These are phyloP conservation scores for Starmerella cellae DNA, from an alignment of 805 yeast genomes.

Conservation along the genomic window DNA sequence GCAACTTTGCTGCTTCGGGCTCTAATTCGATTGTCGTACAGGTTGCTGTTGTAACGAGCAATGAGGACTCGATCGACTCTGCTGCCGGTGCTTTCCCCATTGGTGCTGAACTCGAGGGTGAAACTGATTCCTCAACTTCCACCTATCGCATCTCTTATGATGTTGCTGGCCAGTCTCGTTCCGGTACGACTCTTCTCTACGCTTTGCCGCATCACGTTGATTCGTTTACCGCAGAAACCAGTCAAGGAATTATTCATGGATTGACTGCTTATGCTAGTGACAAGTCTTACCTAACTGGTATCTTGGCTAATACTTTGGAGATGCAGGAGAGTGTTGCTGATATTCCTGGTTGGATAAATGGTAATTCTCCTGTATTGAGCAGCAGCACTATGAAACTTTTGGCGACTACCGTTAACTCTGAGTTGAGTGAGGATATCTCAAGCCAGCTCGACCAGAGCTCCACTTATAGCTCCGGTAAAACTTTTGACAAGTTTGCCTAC, in stretches of 20 bases:
- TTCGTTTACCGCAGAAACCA: conserved; percentile 30
- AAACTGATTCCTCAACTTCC: conserved; percentile 35
- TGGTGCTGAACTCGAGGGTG: conserved; percentile 38
- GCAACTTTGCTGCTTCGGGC: conserved; percentile 22
- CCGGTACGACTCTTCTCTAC: conserved; percentile 36
- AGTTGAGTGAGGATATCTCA: conserved; percentile 41
- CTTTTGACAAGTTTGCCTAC: conserved; percentile 80
- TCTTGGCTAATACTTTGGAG: conserved; percentile 24
- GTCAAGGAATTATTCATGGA: conserved; percentile 22
- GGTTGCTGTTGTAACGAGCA: conserved; percentile 37
- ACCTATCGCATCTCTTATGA: conserved; percentile 37
- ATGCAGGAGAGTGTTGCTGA: conserved; percentile 32
- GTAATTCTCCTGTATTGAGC: conserved; percentile 34
- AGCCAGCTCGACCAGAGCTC: conserved; percentile 59
- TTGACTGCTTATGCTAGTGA: conserved; percentile 36
- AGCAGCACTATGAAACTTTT: conserved; percentile 33
- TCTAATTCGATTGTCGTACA: conserved; percentile 34
- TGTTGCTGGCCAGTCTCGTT: conserved; percentile 38
- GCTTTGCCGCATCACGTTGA: conserved; percentile 57
- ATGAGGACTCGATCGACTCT: conserved; percentile 34
- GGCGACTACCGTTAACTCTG: conserved; percentile 38
- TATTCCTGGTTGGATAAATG: conserved; percentile 42
- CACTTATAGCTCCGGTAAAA: conserved; percentile 83
- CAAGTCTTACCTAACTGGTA: conserved; percentile 32
- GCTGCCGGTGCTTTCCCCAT: conserved; percentile 59